These are phyloP conservation scores for Fusarium staphyleae DNA, from an alignment of 2,329 filamentous ascomycete genomes.

Conservation along the genomic window DNA sequence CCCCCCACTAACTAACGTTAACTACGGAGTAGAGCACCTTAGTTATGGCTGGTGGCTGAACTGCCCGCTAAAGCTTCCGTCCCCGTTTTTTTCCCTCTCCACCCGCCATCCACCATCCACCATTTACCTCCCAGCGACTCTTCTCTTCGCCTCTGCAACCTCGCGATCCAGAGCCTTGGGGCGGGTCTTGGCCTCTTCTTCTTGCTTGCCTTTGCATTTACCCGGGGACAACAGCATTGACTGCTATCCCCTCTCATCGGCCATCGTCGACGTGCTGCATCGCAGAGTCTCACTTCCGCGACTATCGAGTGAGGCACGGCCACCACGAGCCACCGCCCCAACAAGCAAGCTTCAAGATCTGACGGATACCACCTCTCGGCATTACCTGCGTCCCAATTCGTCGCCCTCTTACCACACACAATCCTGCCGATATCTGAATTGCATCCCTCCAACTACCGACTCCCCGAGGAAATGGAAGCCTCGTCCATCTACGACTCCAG, in stretches of 20 bases:
- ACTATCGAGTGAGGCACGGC: constrained; percentile 23
- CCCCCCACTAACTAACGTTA: too few species aligned
- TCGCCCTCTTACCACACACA: too few species aligned
- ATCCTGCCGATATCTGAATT: neutral
- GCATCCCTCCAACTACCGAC: neutral
- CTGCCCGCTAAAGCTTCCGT: constrained; percentile 20
- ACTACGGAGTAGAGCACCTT: too few species aligned
- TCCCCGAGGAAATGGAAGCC: constrained; percentile 35
- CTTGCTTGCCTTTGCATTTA: neutral
- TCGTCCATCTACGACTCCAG: constrained; percentile 18
- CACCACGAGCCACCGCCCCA: constrained; percentile 7
- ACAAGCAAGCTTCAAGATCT: neutral
- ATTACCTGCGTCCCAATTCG: too few species aligned
- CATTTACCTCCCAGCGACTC: too few species aligned
- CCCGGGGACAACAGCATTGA: neutral
- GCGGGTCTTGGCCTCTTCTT: neutral
- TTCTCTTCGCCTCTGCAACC: neutral
- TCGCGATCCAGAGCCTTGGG: constrained; percentile 11
- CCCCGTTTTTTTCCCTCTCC: neutral
- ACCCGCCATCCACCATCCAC: too few species aligned
- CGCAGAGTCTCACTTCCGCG: neutral
- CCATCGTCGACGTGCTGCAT: neutral
- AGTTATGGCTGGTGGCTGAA: constrained; percentile 29
- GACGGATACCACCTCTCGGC: neutral
- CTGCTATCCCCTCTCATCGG: neutral